Percentiles rank a stretch among this genome's conserved stretches.
Conservation (phyloP, 371 early-diverging fungal species). For the Capillidium rhysosporum region DNA sequence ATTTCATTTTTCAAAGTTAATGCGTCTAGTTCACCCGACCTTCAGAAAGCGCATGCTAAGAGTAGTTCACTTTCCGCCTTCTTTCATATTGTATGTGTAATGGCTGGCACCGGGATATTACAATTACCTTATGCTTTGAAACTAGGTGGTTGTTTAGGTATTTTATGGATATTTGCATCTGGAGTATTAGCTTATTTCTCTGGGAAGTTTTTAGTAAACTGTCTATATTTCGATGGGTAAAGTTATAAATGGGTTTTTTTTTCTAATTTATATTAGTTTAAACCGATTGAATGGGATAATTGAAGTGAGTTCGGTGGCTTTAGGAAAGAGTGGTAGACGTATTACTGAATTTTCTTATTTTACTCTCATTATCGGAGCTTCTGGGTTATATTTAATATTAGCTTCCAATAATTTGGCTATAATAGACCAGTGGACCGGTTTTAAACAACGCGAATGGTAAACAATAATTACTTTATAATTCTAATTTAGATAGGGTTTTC, state of each 20-base stretch:
- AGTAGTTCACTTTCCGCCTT: neutral
- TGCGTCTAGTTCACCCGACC: neutral
- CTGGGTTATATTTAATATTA: constrained; percentile 1
- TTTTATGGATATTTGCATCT: constrained; percentile 45
- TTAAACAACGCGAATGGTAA: constrained; percentile 1
- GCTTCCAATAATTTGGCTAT: neutral
- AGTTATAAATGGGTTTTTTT: neutral
- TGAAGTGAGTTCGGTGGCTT: constrained; percentile 40
- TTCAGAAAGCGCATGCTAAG: neutral
- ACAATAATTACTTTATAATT: neutral
- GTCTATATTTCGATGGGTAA: constrained; percentile 26
- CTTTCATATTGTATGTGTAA: constrained; percentile 2
- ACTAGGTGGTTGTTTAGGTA: constrained; percentile 63
- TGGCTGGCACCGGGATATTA: constrained; percentile 33
- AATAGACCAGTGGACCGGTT: constrained; percentile 4
- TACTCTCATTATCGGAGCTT: constrained; percentile 2
- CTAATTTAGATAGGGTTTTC: constrained; percentile 15
- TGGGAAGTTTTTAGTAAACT: constrained; percentile 41
- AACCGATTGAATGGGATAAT: constrained; percentile 25
- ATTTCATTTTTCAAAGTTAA: neutral
- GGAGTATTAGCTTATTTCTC: constrained; percentile 50
- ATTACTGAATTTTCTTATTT: constrained; percentile 12
- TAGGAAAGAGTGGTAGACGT: constrained; percentile 31
- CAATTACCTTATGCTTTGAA: constrained; percentile 62
- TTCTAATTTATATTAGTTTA: neutral